Conservation (phyloP, 306 rosid species). For the Lotus japonicus region DNA sequence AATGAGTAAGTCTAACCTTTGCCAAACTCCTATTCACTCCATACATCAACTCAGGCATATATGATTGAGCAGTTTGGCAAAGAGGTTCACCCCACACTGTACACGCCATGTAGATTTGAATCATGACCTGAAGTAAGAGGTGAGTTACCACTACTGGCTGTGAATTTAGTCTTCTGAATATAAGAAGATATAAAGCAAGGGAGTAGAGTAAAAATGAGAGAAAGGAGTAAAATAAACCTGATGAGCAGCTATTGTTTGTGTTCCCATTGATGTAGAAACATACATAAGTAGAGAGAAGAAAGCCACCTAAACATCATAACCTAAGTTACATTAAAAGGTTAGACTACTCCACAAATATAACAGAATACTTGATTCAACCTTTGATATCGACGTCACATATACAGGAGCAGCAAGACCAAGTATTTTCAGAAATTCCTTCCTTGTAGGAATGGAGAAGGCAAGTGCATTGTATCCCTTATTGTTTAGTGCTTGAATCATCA, state of each 20-base stretch:
- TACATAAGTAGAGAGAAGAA: conserved; percentile 29
- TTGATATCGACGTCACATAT: conserved; percentile 59
- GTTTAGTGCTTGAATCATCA: conserved; percentile 57
- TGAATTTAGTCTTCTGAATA: background rate
- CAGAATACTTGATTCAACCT: conserved; percentile 30
- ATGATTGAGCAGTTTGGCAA: conserved; percentile 31
- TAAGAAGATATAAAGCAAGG: background rate
- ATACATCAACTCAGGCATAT: conserved; percentile 32
- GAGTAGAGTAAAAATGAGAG: background rate
- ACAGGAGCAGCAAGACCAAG: conserved; percentile 62
- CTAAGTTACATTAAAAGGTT: background rate
- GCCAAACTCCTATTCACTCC: conserved; percentile 21
- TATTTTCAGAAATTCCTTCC: conserved; percentile 35
- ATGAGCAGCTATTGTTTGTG: conserved; percentile 37
- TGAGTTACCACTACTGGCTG: background rate
- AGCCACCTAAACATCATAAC: conserved; percentile 16
- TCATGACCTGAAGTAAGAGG: conserved; percentile 33
- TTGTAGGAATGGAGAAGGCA: conserved; percentile 50
- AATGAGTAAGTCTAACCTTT: conserved; percentile 20
- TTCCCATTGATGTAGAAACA: conserved; percentile 32
- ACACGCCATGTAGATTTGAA: conserved; percentile 35
- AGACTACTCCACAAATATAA: background rate
- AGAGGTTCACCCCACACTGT: conserved; percentile 41
- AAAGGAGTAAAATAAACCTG: conserved; percentile 23
- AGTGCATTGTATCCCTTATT: conserved; percentile 52